phyloP scores from a whole-genome alignment of 371 early-diverging fungal species.

The Choanephora cucurbitarum region DNA sequence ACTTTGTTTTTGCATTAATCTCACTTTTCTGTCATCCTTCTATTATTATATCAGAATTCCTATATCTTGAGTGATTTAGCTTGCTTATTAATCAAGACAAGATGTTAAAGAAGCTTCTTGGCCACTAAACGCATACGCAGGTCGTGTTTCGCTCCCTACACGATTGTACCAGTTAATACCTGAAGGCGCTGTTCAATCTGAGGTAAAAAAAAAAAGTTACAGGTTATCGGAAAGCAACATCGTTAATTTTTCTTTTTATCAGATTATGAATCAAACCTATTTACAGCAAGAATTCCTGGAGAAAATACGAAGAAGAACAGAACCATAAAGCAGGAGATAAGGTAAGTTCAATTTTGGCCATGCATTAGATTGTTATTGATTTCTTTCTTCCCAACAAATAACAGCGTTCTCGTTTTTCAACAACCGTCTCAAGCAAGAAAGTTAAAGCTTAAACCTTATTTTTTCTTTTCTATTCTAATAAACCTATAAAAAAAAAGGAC shows the following conservation, averaged over 20 bases:
- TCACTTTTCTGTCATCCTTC: too few species aligned
- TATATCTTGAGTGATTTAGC: slow-evolving; percentile 84
- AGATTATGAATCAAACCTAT: slow-evolving; percentile 49
- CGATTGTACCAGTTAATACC: slow-evolving; percentile 58
- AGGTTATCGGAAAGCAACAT: too few species aligned
- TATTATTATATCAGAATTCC: slow-evolving; percentile 55
- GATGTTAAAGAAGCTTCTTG: slow-evolving; percentile 68
- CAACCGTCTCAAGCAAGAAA: background rate
- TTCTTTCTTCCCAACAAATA: too few species aligned
- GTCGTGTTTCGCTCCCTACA: slow-evolving; percentile 58
- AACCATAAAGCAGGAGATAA: slow-evolving; percentile 24
- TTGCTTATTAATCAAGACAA: slow-evolving; percentile 75
- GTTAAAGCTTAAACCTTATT: background rate
- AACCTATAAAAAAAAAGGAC: too few species aligned
- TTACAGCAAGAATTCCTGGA: slow-evolving; percentile 33
- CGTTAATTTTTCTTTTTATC: background rate
- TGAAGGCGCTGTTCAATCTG: slow-evolving; percentile 36
- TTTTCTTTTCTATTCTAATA: too few species aligned
- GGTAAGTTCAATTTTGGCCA: too few species aligned
- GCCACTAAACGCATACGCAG: slow-evolving; percentile 71
- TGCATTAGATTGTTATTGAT: too few species aligned
- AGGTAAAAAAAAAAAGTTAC: slow-evolving; percentile 42
- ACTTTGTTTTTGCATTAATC: too few species aligned
- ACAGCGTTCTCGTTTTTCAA: background rate
- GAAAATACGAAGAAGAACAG: slow-evolving; percentile 19